Evolutionary conservation across 2,329 filamentous ascomycete species (phyloP).

Genomic region (Ophiostoma montium): DNA sequence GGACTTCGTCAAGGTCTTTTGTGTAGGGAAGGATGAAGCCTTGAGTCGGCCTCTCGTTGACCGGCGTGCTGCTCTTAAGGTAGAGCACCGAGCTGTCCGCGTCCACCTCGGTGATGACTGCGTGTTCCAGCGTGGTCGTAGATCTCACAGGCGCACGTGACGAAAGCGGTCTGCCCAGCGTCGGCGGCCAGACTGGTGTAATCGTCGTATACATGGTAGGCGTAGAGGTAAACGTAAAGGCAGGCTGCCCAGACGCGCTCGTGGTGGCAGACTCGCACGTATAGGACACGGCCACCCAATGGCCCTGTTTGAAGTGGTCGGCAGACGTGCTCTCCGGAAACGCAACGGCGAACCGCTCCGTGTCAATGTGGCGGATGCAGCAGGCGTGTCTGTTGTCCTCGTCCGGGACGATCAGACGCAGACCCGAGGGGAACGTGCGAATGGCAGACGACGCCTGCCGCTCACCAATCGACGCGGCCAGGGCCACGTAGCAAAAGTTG

Average conservation of each 20-base stretch:
- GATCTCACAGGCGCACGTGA: neutral
- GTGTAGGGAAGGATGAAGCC: slow-evolving; percentile 1
- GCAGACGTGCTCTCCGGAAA: neutral
- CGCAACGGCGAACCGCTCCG: neutral
- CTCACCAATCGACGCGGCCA: slow-evolving; percentile 18
- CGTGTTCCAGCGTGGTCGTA: too few species aligned
- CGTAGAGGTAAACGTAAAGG: too few species aligned
- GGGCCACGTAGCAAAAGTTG: slow-evolving; percentile 59
- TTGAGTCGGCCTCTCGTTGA: neutral
- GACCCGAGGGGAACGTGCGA: neutral
- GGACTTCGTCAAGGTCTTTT: slow-evolving; percentile 42
- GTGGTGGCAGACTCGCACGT: too few species aligned
- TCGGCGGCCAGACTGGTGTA: too few species aligned
- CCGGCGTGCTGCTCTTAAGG: neutral
- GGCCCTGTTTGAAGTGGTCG: too few species aligned
- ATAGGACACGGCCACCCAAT: too few species aligned
- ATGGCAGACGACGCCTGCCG: neutral
- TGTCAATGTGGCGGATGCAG: neutral
- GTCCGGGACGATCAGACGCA: slow-evolving; percentile 1
- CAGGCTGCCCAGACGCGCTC: too few species aligned
- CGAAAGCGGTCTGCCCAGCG: too few species aligned
- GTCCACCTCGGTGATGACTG: neutral
- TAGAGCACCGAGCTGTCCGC: neutral
- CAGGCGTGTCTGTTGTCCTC: neutral
- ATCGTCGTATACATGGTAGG: too few species aligned